A percentile compares a stretch with the other conserved stretches of the same genome.
phyloP scores from a whole-genome alignment of 2,329 filamentous ascomycete genomes.

The Arthroderma uncinatum region DNA sequence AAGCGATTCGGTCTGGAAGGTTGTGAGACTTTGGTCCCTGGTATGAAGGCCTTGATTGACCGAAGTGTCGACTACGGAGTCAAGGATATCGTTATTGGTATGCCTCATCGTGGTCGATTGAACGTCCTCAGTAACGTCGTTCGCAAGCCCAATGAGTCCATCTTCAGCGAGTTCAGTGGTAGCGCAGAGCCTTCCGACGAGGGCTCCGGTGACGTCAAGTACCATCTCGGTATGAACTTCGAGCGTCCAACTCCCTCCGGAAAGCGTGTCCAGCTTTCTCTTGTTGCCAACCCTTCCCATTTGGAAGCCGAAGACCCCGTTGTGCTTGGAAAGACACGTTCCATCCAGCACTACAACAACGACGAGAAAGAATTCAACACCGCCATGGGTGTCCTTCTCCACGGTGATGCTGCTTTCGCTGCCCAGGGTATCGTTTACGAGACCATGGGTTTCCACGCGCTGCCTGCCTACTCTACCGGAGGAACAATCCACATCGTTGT shows the following conservation, averaged over 20 bases:
- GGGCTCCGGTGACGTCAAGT: slow-evolving; percentile 97
- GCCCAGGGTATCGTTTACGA: slow-evolving; percentile 97
- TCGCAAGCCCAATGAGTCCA: slow-evolving; percentile 97
- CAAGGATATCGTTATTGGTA: slow-evolving; percentile 98
- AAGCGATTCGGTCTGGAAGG: slow-evolving; percentile 98
- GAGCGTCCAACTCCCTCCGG: slow-evolving; percentile 95
- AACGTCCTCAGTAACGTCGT: slow-evolving; percentile 98
- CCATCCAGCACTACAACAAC: slow-evolving; percentile 98
- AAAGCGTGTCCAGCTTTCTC: slow-evolving; percentile 96
- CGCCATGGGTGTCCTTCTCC: slow-evolving; percentile 90
- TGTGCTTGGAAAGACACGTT: slow-evolving; percentile 91
- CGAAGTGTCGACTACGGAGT: slow-evolving; percentile 96
- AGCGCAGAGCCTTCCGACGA: slow-evolving; percentile 80
- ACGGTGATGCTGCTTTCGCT: slow-evolving; percentile 94
- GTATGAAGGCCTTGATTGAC: slow-evolving; percentile 98
- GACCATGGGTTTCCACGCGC: slow-evolving; percentile 91
- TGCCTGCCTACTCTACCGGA: slow-evolving; percentile 92
- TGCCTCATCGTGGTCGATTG: slow-evolving; percentile 96
- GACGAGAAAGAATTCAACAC: slow-evolving; percentile 80
- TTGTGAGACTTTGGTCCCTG: slow-evolving; percentile 90
- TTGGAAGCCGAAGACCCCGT: slow-evolving; percentile 97
- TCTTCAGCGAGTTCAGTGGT: slow-evolving; percentile 96
- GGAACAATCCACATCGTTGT: slow-evolving; percentile 95
- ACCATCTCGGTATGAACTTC: slow-evolving; percentile 99
- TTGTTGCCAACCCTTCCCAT: slow-evolving; percentile 97